Percentiles rank a stretch among this genome's conserved stretches.
Conservation (phyloP, 108 stramenopile species). For the Discostella pseudostelligera region DNA sequence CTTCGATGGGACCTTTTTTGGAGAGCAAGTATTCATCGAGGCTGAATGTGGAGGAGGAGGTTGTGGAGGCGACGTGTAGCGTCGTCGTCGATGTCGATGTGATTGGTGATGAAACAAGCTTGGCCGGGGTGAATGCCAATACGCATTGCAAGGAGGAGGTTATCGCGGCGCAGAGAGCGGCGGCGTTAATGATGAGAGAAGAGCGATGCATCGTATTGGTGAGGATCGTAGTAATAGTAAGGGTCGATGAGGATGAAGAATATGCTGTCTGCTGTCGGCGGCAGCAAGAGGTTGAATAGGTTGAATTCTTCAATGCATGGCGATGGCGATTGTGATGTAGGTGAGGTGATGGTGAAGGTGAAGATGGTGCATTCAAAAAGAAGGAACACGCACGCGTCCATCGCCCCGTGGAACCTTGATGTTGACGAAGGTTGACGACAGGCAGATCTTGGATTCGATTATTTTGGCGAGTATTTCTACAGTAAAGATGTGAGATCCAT, state of each 20-base stretch:
- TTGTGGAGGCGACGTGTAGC: conserved; percentile 22
- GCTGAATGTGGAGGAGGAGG: conserved; percentile 50
- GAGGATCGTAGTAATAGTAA: no score
- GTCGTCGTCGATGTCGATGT: conserved; percentile 7
- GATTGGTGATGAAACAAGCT: not conserved
- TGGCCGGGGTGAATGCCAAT: conserved; percentile 23
- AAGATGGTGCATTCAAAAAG: not conserved
- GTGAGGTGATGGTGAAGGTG: no score
- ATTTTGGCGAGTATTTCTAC: no score
- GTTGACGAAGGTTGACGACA: no score
- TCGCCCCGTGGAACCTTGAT: no score
- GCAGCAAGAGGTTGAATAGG: no score
- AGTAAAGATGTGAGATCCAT: no score
- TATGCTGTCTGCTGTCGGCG: no score
- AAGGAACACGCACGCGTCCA: not conserved
- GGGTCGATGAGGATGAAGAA: no score
- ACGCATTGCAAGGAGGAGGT: conserved; percentile 1
- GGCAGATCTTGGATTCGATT: no score
- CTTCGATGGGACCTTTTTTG: conserved; percentile 81
- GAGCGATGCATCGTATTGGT: not conserved
- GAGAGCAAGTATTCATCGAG: conserved; percentile 81
- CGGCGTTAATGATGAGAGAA: conserved; percentile 4
- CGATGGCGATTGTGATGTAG: no score
- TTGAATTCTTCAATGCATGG: no score
- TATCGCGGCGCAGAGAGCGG: conserved; percentile 12